Conservation (phyloP, 176 grass and related monocot species). For the Eremochloa ophiuroides region DNA sequence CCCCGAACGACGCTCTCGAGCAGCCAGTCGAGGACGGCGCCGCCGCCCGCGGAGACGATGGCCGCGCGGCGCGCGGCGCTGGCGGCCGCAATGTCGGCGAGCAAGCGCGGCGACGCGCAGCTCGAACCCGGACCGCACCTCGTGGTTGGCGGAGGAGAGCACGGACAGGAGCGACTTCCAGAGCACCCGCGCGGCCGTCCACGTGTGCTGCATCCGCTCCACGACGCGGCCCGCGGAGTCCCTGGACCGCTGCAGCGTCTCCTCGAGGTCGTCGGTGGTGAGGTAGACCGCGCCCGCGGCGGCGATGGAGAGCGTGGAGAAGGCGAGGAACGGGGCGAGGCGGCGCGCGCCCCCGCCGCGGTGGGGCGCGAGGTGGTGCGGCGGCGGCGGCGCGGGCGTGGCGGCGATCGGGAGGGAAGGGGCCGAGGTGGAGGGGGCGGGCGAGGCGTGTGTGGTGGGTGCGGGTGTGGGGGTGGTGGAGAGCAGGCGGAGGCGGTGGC, state of each 20-base stretch:
- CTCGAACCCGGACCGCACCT: conserved; percentile 84
- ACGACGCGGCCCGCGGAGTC: conserved; percentile 58
- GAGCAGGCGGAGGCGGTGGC: conserved; percentile 20
- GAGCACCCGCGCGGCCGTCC: conserved; percentile 61
- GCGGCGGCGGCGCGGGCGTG: background rate
- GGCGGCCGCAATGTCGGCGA: conserved; percentile 82
- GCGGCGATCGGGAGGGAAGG: conserved; percentile 19
- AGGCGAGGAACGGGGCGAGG: conserved; percentile 41
- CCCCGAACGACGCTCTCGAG: conserved; percentile 69
- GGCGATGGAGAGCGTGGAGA: conserved; percentile 40
- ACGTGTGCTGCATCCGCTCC: conserved; percentile 71
- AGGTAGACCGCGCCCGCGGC: conserved; percentile 26
- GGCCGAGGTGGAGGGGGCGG: conserved; percentile 3
- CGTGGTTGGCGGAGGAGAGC: conserved; percentile 88
- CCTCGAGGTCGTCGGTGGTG: conserved; percentile 55
- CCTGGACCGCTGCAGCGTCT: conserved; percentile 66
- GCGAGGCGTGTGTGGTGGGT: background rate
- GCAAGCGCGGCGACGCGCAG: conserved; percentile 84
- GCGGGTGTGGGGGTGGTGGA: conserved; percentile 9
- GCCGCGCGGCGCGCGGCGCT: conserved; percentile 61
- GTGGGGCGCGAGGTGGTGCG: conserved; percentile 50
- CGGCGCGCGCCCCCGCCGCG: conserved; percentile 30
- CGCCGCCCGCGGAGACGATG: conserved; percentile 69
- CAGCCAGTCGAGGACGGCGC: conserved; percentile 86
- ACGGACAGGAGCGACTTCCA: conserved; percentile 74